Base-by-base conservation (phyloP, 768 basidiomycete genomes). In the Neoboletus brunneissimus region DNA sequence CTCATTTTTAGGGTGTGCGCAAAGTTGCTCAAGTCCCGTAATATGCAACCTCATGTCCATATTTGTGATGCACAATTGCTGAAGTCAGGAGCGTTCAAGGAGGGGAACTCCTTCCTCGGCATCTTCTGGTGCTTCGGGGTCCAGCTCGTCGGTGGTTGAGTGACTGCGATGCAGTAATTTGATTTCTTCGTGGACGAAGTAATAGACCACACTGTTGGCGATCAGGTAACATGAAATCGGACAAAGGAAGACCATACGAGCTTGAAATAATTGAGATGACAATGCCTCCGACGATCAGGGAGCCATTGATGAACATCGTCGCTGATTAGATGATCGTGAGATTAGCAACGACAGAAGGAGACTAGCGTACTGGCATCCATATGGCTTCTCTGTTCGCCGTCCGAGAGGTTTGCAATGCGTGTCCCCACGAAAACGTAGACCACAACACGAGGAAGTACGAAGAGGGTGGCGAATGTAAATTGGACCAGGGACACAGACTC, bases 361-460 rank as follows among this genome's bases (percentile, higher is more conserved):
- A 27, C 29, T 20, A 35, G 35, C 79, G 54, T 76, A 89, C 89
- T 79, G 23, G 82, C 79, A 65, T 93, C 90, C 90, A 93, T 93
- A 41, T 83, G 73, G 38, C 74, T 79, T 44, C 91, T 81, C 57
- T 85, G 82, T 62, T 87, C 80, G 35, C 88, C 89, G 62, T 94
- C 91, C 11, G 91, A 87, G 16, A 94, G 74, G 12, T 76, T 76
- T 40, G 88, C 88, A 42, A 92, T 81, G 27, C 83, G 82, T 2
- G 87, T 86, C 3, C 91, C 92, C 49, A 93, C 83, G 71, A 92
- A 91, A 15, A 87, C 83, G 56, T 88, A 82, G 27, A 94, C 75
- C 32, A 86, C 69, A 6, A 88, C 73, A 66, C 86, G 92, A 23
- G 92, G 91, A 43, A 85, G 81, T 10, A 85, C 76, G 65, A 83